phyloP scores from a whole-genome alignment of 306 rosid genomes.

The Castanospermum australe region DNA sequence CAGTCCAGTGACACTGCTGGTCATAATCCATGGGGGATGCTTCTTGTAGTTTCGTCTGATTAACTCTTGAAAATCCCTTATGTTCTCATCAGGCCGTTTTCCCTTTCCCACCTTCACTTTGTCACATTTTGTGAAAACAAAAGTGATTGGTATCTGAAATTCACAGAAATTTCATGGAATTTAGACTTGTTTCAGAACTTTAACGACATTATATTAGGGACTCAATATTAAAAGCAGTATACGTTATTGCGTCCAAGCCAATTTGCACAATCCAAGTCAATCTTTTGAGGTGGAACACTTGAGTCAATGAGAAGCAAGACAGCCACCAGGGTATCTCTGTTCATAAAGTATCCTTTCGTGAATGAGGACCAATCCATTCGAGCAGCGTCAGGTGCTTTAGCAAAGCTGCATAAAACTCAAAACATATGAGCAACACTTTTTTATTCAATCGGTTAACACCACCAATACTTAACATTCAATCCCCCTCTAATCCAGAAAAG shows the following conservation, averaged over 20 bases:
- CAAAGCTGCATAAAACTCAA: conserved; percentile 58
- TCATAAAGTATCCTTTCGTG: conserved; percentile 89
- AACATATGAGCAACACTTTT: background rate
- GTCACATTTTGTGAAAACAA: conserved; percentile 92
- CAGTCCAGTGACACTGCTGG: conserved; percentile 83
- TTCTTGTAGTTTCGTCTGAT: conserved; percentile 62
- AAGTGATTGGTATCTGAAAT: conserved; percentile 80
- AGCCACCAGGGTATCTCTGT: conserved; percentile 68
- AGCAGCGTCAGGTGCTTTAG: conserved; percentile 81
- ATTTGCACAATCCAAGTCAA: conserved; percentile 89
- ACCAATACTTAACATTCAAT: background rate
- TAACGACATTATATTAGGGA: background rate
- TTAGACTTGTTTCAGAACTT: background rate
- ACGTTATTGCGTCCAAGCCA: conserved; percentile 94
- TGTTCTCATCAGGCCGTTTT: conserved; percentile 75
- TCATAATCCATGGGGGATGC: conserved; percentile 95
- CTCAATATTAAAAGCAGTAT: conserved; percentile 15
- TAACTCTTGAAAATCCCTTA: conserved; percentile 74
- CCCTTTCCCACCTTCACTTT: conserved; percentile 76
- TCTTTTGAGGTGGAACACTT: conserved; percentile 93
- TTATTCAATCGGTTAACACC: background rate
- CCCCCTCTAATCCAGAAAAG: background rate
- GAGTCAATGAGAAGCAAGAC: conserved; percentile 85
- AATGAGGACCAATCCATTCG: conserved; percentile 85
- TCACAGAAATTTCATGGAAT: background rate